A percentile compares a stretch with the other conserved stretches of the same genome.
Evolutionary conservation across 352 stramenopile species (phyloP).

Genomic region (Globisporangium mamillatum): DNA sequence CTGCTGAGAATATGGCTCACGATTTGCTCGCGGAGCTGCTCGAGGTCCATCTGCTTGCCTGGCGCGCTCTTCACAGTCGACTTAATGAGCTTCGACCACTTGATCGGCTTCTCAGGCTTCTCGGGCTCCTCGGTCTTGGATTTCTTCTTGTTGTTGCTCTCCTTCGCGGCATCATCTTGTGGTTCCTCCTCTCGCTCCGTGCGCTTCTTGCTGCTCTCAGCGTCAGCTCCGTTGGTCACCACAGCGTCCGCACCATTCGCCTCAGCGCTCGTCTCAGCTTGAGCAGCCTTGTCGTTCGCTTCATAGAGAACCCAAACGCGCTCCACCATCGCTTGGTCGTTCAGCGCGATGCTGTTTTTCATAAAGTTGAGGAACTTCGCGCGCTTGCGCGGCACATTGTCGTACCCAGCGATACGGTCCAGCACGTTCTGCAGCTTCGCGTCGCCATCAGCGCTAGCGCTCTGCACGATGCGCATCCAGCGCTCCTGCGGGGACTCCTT

Average conservation of each 20-base stretch:
- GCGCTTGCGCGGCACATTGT: constrained; percentile 92
- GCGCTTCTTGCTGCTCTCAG: constrained; percentile 43
- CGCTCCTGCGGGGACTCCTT: constrained; percentile 87
- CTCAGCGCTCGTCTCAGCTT: constrained; percentile 15
- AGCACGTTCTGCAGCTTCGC: constrained; percentile 64
- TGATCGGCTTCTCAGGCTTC: constrained; percentile 45
- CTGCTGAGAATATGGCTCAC: constrained; percentile 43
- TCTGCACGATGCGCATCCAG: constrained; percentile 80
- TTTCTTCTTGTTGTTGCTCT: constrained; percentile 32
- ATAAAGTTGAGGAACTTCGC: constrained; percentile 94
- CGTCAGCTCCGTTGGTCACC: constrained; percentile 14
- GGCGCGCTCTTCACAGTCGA: constrained; percentile 40
- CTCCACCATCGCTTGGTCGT: constrained; percentile 45
- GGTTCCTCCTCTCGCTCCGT: constrained; percentile 26
- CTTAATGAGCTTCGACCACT: constrained; percentile 75
- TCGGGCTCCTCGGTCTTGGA: constrained; percentile 21
- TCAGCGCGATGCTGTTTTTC: constrained; percentile 74
- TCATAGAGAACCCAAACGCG: constrained; percentile 76
- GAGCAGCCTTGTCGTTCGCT: constrained; percentile 49
- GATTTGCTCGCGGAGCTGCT: constrained; percentile 42
- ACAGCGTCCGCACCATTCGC: not conserved
- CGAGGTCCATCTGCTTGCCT: constrained; percentile 53
- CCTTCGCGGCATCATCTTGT: constrained; percentile 33
- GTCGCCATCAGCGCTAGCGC: constrained; percentile 43
- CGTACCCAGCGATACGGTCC: constrained; percentile 69